phyloP scores from a whole-genome alignment of 106 monocot genomes.

The Phalaenopsis equestris region DNA sequence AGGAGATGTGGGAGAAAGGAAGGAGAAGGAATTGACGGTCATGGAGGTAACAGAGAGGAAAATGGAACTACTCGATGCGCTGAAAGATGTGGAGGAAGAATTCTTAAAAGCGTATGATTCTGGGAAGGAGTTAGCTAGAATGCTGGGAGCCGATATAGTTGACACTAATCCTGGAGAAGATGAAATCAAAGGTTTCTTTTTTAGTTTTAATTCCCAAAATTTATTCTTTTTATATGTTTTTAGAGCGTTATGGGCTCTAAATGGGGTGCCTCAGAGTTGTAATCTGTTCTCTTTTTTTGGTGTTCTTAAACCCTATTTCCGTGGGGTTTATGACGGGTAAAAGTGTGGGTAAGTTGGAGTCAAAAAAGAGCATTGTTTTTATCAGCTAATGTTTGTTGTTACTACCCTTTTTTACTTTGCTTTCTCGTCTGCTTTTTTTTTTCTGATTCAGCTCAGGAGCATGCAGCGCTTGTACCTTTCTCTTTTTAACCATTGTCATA shows the following conservation, averaged over 20 bases:
- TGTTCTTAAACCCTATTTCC: background rate
- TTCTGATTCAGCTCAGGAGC: background rate
- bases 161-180: constrained; percentile 27
- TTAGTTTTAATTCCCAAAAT: constrained; percentile 1
- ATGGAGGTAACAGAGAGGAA: constrained; percentile 26
- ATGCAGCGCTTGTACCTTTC: background rate
- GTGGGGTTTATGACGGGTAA: background rate
- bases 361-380: background rate
- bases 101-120: constrained; percentile 82
- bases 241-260: background rate
- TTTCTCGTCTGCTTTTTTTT: background rate
- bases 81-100: constrained; percentile 73
- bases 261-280: background rate
- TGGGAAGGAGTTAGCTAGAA: constrained; percentile 75
- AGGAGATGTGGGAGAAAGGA: constrained; percentile 2
- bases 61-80: constrained; percentile 81
- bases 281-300: background rate
- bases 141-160: constrained; percentile 67
- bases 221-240: background rate
- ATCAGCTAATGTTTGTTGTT: background rate
- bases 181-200: constrained; percentile 63
- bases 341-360: background rate
- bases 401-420: background rate
- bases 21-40: constrained; percentile 40
- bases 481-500: background rate